Evolutionary conservation across 805 yeast genomes (phyloP), one percentile per base, ranked within the genome.

Genomic region (Zygosaccharomyces rouxii): DNA sequence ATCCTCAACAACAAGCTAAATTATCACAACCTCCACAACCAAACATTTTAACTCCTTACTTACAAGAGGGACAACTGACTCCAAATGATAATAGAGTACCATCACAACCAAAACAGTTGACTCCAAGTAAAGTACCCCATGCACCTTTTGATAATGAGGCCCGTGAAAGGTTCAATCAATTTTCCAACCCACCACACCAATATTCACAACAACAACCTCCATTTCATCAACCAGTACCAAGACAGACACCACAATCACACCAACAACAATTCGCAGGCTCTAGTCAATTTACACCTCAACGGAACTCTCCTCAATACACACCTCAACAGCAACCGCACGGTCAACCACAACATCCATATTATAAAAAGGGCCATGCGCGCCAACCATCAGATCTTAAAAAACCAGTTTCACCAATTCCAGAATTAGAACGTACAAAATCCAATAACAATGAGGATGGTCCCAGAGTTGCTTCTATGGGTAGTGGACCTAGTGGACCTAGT

Each of bases 41-140:
- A 14, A 64, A 63, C 25, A 61, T 66, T 40, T 53, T 67, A 14
- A 64, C 68, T 7, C 67, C 67, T 6, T 49, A 56, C 46, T 46
- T 44, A 23, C 45, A 55, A 42, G 53, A 51, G 10, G 35, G 44
- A 18, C 45, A 52, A 35, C 43, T 48, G 41, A 52, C 57, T 6
- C 55, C 59, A 11, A 35, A 47, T 5, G 38, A 37, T 10, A 40
- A 41, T n/a, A 45, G 50, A 21, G 48, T 47, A 7, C 47, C 54
- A 9, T 42, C 26, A 14, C 53, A 49, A 29, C 49, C 50, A 28
- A 49, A 46, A 14, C 35, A 50, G 14, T 46, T 51, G 29, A 52
- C 59, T 14, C 57, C 59, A 19, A 26, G 22, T n/a, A 18, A n/a
- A 18, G 26, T 13, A 16, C 35, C 16, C 26, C 18, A 22, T 28